phyloP scores from a whole-genome alignment of 306 rosid species.

The Glycine latifolia region DNA sequence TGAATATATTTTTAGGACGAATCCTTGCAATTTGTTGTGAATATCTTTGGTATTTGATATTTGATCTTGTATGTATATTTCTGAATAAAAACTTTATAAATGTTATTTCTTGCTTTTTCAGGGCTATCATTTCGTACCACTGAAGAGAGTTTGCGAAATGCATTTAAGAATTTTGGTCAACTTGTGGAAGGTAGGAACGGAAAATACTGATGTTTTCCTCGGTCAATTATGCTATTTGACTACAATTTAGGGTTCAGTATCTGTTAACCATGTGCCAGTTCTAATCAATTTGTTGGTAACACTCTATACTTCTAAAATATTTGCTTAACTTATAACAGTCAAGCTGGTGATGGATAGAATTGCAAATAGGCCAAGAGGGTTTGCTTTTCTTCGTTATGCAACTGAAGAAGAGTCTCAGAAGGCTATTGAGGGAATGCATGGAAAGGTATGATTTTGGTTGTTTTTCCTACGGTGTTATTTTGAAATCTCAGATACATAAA shows the following conservation, averaged over 20 bases:
- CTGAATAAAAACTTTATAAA: neutral
- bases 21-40: neutral
- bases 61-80: neutral
- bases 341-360: constrained; percentile 94
- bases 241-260: neutral
- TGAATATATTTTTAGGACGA: neutral
- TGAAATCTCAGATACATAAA: constrained; percentile 11
- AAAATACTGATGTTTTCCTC: neutral
- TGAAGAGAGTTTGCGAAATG: constrained; percentile 81
- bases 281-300: neutral
- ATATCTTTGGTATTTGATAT: neutral
- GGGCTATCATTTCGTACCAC: constrained; percentile 94
- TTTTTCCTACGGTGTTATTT: neutral
- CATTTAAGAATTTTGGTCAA: constrained; percentile 76
- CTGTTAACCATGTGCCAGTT: neutral
- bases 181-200: constrained; percentile 74
- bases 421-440: constrained; percentile 95
- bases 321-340: constrained; percentile 53
- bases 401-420: constrained; percentile 79
- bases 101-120: constrained; percentile 46
- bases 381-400: constrained; percentile 85
- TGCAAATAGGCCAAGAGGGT: constrained; percentile 95
- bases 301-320: neutral
- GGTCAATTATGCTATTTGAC: constrained; percentile 16
- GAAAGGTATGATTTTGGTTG: constrained; percentile 65